Evolutionary conservation across 441 rosid genomes (phyloP), one percentile per base, ranked within the genome.

Genomic region (Jatropha podagrica): DNA sequence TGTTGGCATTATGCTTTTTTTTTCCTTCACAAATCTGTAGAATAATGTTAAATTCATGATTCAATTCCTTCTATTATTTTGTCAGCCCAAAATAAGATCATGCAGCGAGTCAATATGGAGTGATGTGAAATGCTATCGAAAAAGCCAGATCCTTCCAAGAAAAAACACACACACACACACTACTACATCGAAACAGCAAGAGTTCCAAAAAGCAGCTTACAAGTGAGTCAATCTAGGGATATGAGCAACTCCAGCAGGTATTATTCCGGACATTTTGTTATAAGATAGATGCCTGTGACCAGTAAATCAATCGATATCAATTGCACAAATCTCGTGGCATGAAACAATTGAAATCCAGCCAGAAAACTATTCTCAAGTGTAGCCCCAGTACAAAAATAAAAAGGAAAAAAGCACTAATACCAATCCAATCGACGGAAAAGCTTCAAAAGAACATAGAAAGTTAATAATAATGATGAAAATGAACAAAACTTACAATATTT

Each of bases 181-280:
- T 0, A 41, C 20, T 8, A 59, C 0, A 10, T 12, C 52, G 32
- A 7, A 54, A 40, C 38, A 5, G 11, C 9, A 56, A 38, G 14
- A 27, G 13, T 74, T 66, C 40, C 13, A 18, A 65, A 70, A 77
- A 68, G 41, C 63, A 75, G 82, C 98, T 91, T 83, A 95, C 99
- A 95, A 81, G 84, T 83, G 89, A 60, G 95, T 95, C 86, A 95
- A 74, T 83, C 81, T 89, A 26, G 97, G 96, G 81, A 92, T 88
- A 81, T 82, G 88, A 82, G 92, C 94, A 78, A 95, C 85, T 71
- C 85, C 96, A 58, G 83, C 76, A 38, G 99, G 99, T 78, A 95
- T 88, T 54, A 79, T 80, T 80, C 98, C 98, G 14, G 95, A 84
- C 84, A 95, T 89, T 85, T 90, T 95, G 84, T 95, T 95, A 83